Percentiles rank a stretch among this genome's conserved stretches.
phyloP scores from a whole-genome alignment of 805 yeast species.

The Suhomyces canberraensis region DNA sequence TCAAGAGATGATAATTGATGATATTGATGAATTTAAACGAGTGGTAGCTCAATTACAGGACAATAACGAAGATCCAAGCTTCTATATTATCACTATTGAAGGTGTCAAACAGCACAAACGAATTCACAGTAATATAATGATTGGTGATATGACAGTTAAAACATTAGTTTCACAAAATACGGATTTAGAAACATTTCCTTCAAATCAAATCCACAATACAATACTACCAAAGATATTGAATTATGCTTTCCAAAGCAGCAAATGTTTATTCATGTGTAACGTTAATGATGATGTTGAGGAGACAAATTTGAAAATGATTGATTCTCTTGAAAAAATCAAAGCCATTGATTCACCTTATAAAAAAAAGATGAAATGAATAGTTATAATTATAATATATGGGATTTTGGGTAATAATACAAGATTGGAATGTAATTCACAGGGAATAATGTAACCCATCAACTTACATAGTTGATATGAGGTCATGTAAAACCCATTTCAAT shows the following conservation, averaged over 20 bases:
- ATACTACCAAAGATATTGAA: constrained; percentile 3
- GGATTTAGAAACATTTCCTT: constrained; percentile 2
- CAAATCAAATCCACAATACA: neutral
- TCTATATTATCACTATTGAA: constrained; percentile 12
- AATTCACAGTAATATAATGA: constrained; percentile 11
- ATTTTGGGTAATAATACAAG: constrained; percentile 3
- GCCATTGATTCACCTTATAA: constrained; percentile 14
- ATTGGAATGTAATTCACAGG: too few species aligned
- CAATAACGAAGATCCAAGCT: neutral
- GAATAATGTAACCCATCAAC: too few species aligned
- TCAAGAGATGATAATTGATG: constrained; percentile 18
- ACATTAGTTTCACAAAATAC: constrained; percentile 5
- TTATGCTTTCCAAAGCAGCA: constrained; percentile 24
- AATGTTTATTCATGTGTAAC: constrained; percentile 31
- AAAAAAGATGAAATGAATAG: constrained; percentile 5
- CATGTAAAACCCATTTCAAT: constrained; percentile 67
- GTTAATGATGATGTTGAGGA: constrained; percentile 11
- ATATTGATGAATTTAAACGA: constrained; percentile 6
- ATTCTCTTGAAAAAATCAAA: constrained; percentile 12
- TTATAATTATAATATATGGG: neutral
- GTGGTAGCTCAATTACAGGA: neutral
- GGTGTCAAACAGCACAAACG: constrained; percentile 6
- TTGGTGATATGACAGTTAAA: constrained; percentile 11
- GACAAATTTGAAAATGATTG: constrained; percentile 9
- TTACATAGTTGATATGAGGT: constrained; percentile 47